Conservation (phyloP, 2,329 filamentous ascomycete genomes). For the Aureobasidium pullulans region DNA sequence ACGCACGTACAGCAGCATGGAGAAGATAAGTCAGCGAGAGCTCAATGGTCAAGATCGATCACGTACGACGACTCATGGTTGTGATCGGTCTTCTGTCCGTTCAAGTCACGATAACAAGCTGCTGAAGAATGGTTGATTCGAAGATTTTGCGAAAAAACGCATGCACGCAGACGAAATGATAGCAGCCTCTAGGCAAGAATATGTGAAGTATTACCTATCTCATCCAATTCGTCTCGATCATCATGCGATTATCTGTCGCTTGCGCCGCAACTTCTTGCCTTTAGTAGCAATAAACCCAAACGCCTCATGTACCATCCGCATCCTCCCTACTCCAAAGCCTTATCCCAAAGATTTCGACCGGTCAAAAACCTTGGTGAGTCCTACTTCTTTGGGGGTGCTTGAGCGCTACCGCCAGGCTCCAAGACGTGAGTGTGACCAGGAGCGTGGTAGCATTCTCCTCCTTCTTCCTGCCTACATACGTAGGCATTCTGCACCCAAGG, state of each 20-base stretch:
- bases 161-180: not conserved
- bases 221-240: constrained; percentile 10
- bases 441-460: constrained; percentile 63
- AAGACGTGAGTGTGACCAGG: constrained; percentile 77
- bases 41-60: not conserved
- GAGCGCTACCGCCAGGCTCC: constrained; percentile 54
- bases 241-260: not conserved
- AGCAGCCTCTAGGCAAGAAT: not conserved
- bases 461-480: constrained; percentile 73
- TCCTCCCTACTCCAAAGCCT: not conserved
- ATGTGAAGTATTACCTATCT: constrained; percentile 3
- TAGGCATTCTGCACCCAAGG: constrained; percentile 81
- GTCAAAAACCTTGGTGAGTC: not conserved
- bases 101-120: not conserved
- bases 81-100: not conserved
- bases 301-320: not conserved
- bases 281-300: not conserved
- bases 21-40: not conserved
- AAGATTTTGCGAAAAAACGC: not conserved
- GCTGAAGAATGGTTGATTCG: not conserved
- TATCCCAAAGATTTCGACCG: not conserved
- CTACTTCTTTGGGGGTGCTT: constrained; percentile 13
- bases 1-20: not conserved
- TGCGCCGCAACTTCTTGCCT: not conserved
- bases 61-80: not conserved